Percentiles rank a stretch among this genome's conserved stretches.
These are phyloP conservation scores for Gossypium stocksii DNA, from an alignment of 345 rosid genomes.

Conservation along the genomic window DNA sequence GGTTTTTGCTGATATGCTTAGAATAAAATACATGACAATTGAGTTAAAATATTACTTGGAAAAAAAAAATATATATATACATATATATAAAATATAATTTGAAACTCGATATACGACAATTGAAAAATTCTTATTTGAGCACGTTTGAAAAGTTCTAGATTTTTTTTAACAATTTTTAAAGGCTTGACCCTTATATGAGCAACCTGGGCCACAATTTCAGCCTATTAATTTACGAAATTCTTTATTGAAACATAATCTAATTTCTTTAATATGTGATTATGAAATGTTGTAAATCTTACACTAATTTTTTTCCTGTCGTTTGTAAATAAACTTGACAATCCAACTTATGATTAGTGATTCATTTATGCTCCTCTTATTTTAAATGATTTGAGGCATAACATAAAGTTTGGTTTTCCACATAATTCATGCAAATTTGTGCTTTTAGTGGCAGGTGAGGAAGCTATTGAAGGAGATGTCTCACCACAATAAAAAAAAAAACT, in stretches of 20 bases:
- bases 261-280: neutral
- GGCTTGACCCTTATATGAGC: no score
- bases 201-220: no score
- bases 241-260: conserved; percentile 3
- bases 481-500: conserved; percentile 35
- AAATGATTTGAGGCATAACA: conserved; percentile 10
- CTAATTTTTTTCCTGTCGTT: neutral
- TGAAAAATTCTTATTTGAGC: no score
- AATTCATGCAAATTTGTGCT: conserved; percentile 44
- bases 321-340: neutral
- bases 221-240: neutral
- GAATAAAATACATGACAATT: no score
- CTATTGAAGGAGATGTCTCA: conserved; percentile 62
- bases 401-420: conserved; percentile 18
- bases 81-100: no score
- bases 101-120: fast-evolving
- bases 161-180: no score
- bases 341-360: conserved; percentile 10
- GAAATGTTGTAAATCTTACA: neutral
- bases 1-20: no score
- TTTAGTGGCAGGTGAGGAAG: conserved; percentile 78
- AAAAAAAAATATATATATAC: no score
- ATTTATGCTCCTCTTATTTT: conserved; percentile 12
- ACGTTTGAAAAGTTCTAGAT: no score
- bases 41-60: no score